phyloP scores from a whole-genome alignment of 2,329 filamentous ascomycete species.

The Fusarium sp. region DNA sequence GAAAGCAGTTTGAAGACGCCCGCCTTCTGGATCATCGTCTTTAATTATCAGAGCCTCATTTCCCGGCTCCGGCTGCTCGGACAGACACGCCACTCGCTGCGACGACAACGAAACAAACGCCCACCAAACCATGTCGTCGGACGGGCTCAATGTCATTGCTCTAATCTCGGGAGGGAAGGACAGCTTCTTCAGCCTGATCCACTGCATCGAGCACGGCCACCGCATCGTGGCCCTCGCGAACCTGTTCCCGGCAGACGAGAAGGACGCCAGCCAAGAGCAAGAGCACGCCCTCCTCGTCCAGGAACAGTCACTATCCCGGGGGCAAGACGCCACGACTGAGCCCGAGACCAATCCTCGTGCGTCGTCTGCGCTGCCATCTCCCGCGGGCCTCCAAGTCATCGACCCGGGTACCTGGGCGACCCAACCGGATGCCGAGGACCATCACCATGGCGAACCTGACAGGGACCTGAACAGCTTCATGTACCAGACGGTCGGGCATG shows the following conservation, averaged over 20 bases:
- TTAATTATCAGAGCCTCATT: slow-evolving; percentile 9
- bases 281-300: background rate
- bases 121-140: slow-evolving; percentile 50
- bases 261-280: slow-evolving; percentile 9
- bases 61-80: slow-evolving; percentile 11
- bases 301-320: slow-evolving; percentile 20
- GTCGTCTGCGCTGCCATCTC: slow-evolving; percentile 19
- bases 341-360: slow-evolving; percentile 8
- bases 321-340: slow-evolving; percentile 28
- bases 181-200: slow-evolving; percentile 90
- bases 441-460: slow-evolving; percentile 36
- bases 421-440: slow-evolving; percentile 10
- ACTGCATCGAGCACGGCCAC: slow-evolving; percentile 88
- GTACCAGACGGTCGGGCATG: slow-evolving; percentile 97
- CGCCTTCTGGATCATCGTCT: slow-evolving; percentile 17
- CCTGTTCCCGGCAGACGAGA: slow-evolving; percentile 63
- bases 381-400: slow-evolving; percentile 36
- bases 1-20: slow-evolving; percentile 4
- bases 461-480: slow-evolving; percentile 92
- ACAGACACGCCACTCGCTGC: background rate
- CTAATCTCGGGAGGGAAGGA: slow-evolving; percentile 97
- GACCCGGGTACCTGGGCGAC: slow-evolving; percentile 36
- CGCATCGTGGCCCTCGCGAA: slow-evolving; percentile 88
- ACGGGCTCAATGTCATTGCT: slow-evolving; percentile 78
- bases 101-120: slow-evolving; percentile 1